phyloP scores from a whole-genome alignment of 331 rosid genomes.

The Acacia pycnantha region DNA sequence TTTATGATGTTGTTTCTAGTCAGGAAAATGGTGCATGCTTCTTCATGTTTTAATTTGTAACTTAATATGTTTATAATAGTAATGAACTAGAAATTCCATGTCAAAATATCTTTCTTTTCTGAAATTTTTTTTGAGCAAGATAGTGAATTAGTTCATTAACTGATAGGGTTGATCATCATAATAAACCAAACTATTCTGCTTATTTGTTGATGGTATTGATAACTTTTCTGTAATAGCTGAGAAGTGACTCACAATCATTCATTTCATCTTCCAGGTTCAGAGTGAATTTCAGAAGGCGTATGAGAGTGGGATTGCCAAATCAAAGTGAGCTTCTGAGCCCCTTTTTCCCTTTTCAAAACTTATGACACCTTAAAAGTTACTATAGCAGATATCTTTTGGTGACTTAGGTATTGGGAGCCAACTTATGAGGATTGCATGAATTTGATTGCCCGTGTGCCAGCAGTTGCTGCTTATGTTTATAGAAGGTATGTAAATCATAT shows the following conservation, averaged over 20 bases:
- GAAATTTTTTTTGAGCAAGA: neutral
- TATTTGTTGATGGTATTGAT: conserved; percentile 5
- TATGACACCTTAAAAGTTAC: conserved; percentile 21
- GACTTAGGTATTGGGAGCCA: conserved; percentile 95
- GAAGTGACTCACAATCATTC: conserved; percentile 20
- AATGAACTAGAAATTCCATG: conserved; percentile 8
- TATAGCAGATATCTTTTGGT: conserved; percentile 25
- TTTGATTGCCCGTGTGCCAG: conserved; percentile 87
- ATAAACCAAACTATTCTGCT: conserved; percentile 1
- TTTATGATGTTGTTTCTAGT: conserved; percentile 6
- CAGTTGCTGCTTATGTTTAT: conserved; percentile 88
- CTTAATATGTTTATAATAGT: neutral
- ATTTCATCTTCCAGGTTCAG: conserved; percentile 62
- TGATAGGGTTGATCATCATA: neutral
- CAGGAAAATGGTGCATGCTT: neutral
- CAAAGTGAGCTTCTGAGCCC: conserved; percentile 52
- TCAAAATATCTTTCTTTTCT: neutral
- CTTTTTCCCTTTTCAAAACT: conserved; percentile 1
- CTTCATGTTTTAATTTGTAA: conserved; percentile 10
- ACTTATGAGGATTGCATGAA: conserved; percentile 89
- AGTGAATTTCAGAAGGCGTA: conserved; percentile 95
- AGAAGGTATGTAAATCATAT: conserved; percentile 61
- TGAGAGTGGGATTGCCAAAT: conserved; percentile 72
- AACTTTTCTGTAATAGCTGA: conserved; percentile 1
- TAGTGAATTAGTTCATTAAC: neutral